phyloP scores from a whole-genome alignment of 495 filamentous ascomycete species.

The Cairneyella variabilis region DNA sequence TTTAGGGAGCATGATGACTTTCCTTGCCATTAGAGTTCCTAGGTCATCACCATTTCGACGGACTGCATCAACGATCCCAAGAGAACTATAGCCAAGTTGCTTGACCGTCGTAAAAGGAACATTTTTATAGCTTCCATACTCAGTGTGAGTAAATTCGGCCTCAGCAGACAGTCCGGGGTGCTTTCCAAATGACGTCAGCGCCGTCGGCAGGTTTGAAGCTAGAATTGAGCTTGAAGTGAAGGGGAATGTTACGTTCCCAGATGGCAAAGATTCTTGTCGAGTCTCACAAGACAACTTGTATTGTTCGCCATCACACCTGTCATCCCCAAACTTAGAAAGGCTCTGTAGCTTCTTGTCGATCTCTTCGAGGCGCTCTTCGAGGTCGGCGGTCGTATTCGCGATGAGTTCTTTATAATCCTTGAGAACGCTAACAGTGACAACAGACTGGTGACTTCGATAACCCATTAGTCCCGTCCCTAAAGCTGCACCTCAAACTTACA shows the following conservation, averaged over 20 bases:
- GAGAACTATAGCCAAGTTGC: constrained; percentile 7
- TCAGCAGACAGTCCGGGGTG: no score
- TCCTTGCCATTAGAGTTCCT: background rate
- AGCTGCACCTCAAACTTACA: constrained; percentile 28
- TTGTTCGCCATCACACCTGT: no score
- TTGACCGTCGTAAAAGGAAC: constrained; percentile 1
- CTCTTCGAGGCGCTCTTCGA: constrained; percentile 33
- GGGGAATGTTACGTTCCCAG: no score
- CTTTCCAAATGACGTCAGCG: no score
- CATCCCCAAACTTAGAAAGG: constrained; percentile 18
- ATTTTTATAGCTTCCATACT: background rate
- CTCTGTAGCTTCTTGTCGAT: constrained; percentile 35
- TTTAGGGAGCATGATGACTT: background rate
- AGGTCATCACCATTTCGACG: background rate
- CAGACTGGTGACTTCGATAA: constrained; percentile 23
- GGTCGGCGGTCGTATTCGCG: constrained; percentile 33
- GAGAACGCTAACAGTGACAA: constrained; percentile 29
- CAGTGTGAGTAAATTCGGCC: background rate
- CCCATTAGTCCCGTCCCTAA: constrained; percentile 5
- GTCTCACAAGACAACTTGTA: no score
- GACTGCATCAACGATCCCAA: constrained; percentile 8
- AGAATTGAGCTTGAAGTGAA: no score
- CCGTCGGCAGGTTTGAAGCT: no score
- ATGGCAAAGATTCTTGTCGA: no score
- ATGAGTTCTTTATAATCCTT: constrained; percentile 35